Conservation (phyloP, 331 rosid species). For the Dryas integrifolia region DNA sequence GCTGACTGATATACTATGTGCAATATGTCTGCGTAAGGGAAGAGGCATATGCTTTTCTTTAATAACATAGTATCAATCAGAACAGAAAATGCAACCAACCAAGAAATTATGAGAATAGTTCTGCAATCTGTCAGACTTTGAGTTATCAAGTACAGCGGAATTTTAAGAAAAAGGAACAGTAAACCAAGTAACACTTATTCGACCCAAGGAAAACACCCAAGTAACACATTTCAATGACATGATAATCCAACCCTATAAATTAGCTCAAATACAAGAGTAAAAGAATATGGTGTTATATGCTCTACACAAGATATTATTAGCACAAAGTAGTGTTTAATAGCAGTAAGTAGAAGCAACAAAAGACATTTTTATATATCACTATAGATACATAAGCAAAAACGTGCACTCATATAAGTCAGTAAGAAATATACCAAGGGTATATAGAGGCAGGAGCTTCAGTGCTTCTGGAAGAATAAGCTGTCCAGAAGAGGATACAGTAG, state of each 20-base stretch:
- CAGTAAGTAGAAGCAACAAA: too few species aligned
- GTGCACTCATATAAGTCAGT: neutral
- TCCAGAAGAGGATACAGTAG: conserved; percentile 91
- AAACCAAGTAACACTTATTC: neutral
- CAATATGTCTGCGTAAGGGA: neutral
- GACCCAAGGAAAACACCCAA: neutral
- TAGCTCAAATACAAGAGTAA: neutral
- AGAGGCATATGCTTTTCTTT: neutral
- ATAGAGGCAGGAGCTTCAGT: conserved; percentile 91
- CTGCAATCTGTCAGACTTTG: neutral
- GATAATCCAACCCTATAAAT: neutral
- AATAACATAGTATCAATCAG: neutral
- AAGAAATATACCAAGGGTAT: conserved; percentile 71
- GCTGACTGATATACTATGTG: neutral
- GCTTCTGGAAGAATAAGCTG: conserved; percentile 99
- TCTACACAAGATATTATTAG: too few species aligned
- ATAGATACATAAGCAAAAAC: too few species aligned
- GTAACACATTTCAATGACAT: neutral
- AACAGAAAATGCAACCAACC: neutral
- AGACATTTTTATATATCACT: too few species aligned
- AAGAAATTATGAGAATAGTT: neutral
- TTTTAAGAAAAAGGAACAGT: neutral
- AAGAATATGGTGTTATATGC: too few species aligned
- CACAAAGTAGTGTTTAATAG: too few species aligned
- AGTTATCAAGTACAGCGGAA: neutral